These are phyloP conservation scores for Pneumocystis canis DNA, from an alignment of 1,139 yeast genomes.

Conservation along the genomic window DNA sequence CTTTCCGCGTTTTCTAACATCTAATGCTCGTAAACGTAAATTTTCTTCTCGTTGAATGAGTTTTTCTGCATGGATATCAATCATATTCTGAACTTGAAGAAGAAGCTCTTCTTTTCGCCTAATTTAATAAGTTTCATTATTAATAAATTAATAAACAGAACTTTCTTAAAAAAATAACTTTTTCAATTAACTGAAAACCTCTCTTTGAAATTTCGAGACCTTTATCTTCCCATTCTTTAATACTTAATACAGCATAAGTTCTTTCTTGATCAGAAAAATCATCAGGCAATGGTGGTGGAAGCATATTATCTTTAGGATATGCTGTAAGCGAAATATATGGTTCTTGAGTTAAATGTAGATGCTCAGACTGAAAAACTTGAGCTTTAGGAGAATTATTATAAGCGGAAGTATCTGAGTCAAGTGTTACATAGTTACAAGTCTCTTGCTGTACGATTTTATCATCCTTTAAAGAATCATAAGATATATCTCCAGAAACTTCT, in stretches of 20 bases:
- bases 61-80: background rate
- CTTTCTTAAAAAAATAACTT: background rate
- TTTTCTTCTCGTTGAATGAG: background rate
- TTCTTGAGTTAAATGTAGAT: background rate
- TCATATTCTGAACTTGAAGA: background rate
- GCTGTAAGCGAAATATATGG: background rate
- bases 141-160: background rate
- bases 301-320: background rate
- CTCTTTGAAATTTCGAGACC: background rate
- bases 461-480: background rate
- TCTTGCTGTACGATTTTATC: background rate
- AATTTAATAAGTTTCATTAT: background rate
- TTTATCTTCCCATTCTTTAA: slow-evolving; percentile 1
- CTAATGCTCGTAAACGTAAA: background rate
- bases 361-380: background rate
- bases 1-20: background rate
- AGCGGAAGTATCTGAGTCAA: background rate
- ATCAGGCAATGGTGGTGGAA: background rate
- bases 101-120: background rate
- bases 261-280: slow-evolving; percentile 1
- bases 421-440: background rate
- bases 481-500: background rate
- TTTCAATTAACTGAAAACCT: background rate
- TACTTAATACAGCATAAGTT: background rate
- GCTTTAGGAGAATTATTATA: background rate